A percentile compares a stretch with the other conserved stretches of the same genome.
Evolutionary conservation across 352 stramenopile genomes (phyloP).

Genomic region (Pilasporangium apinafurcum): DNA sequence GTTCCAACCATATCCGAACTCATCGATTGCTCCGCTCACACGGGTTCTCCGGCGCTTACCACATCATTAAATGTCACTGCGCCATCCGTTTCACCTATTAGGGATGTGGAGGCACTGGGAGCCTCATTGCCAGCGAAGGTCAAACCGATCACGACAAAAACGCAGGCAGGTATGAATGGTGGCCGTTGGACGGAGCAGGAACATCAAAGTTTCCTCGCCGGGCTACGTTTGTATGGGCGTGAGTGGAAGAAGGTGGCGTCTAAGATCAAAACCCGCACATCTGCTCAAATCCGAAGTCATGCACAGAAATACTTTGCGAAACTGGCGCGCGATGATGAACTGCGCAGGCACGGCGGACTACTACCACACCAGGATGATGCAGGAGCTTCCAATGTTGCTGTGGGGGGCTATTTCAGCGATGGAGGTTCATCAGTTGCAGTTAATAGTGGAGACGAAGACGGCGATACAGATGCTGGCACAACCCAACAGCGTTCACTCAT

Average conservation of each 20-base stretch:
- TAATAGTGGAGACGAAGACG: conserved; percentile 50
- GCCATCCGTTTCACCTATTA: conserved; percentile 6
- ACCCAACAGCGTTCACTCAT: neutral
- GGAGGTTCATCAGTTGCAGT: conserved; percentile 47
- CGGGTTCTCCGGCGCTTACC: no score
- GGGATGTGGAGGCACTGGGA: conserved; percentile 13
- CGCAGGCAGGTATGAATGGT: conserved; percentile 70
- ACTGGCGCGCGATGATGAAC: conserved; percentile 69
- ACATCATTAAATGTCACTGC: no score
- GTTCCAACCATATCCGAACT: conserved; percentile 7
- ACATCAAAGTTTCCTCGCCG: conserved; percentile 93
- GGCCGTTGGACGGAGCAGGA: conserved; percentile 94
- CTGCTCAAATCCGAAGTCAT: conserved; percentile 79
- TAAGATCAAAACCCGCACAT: conserved; percentile 86
- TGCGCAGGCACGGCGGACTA: conserved; percentile 37
- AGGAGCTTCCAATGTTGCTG: conserved; percentile 3
- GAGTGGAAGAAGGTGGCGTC: conserved; percentile 97
- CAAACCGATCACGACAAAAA: conserved; percentile 41
- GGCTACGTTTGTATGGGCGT: conserved; percentile 91
- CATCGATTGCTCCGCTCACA: no score
- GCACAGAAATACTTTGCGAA: conserved; percentile 88
- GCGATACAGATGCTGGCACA: conserved; percentile 16
- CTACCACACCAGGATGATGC: conserved; percentile 1
- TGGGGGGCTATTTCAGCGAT: conserved; percentile 56
- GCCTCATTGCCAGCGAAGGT: conserved; percentile 6